A percentile compares a stretch with the other conserved stretches of the same genome.
phyloP scores from a whole-genome alignment of 148 eudicot genomes.

The Rheum nobile region DNA sequence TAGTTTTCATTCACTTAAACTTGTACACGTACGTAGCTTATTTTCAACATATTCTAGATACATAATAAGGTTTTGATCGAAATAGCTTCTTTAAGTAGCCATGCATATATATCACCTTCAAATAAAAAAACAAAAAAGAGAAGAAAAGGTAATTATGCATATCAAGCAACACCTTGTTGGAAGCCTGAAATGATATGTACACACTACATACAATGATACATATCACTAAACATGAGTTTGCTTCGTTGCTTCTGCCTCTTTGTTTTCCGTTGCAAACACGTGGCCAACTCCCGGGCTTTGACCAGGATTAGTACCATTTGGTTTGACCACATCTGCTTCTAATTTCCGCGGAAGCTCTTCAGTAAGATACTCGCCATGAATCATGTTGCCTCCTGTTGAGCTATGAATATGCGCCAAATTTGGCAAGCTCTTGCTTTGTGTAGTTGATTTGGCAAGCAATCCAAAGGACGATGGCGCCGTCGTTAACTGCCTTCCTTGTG shows the following conservation, averaged over 20 bases:
- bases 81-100: neutral
- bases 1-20: too few relatives aligned
- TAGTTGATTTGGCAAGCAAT: neutral
- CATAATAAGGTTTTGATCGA: neutral
- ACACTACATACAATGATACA: neutral
- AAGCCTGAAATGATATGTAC: neutral
- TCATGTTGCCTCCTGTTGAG: neutral
- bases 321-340: neutral
- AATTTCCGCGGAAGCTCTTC: neutral
- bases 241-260: neutral
- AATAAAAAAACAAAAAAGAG: too few relatives aligned
- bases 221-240: neutral
- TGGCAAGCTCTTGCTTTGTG: neutral
- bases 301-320: slow-evolving; percentile 5
- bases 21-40: neutral
- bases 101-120: neutral
- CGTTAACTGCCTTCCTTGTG: neutral
- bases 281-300: slow-evolving; percentile 4
- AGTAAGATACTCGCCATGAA: neutral
- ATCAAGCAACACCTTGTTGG: neutral
- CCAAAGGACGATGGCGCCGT: neutral
- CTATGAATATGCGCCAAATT: neutral
- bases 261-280: neutral
- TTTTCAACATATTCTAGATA: neutral
- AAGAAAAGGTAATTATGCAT: neutral